These are phyloP conservation scores for Colletotrichum australisinense DNA, from an alignment of 2,329 filamentous ascomycete species.

Conservation along the genomic window DNA sequence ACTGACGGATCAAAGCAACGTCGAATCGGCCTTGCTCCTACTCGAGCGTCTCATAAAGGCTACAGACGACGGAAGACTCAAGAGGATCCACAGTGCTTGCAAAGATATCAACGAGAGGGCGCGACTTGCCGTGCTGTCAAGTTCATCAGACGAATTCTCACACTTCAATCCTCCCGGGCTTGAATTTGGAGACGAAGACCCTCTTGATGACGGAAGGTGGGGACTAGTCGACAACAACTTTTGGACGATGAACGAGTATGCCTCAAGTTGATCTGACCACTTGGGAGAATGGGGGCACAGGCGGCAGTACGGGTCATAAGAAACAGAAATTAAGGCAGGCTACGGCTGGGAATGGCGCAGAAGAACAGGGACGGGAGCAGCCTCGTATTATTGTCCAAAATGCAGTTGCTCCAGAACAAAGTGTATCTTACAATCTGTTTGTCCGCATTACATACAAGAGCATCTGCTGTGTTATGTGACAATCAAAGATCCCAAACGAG, in stretches of 20 bases:
- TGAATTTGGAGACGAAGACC: slow-evolving; percentile 20
- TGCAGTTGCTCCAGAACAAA: not conserved
- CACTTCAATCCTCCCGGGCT: slow-evolving; percentile 8
- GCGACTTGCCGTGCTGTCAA: not conserved
- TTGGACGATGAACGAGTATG: not conserved
- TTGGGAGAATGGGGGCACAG: not conserved
- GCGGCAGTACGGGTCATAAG: not conserved
- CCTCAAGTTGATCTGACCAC: not conserved
- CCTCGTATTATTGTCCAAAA: not conserved
- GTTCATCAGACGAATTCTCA: not conserved
- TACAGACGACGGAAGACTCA: slow-evolving; percentile 11
- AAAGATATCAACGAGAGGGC: slow-evolving; percentile 26
- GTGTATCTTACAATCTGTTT: not conserved
- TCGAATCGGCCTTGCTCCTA: slow-evolving; percentile 17
- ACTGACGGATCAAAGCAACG: slow-evolving; percentile 23
- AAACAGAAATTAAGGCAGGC: not conserved
- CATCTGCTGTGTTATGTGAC: not conserved
- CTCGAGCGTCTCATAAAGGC: slow-evolving; percentile 9
- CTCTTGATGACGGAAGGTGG: slow-evolving; percentile 11
- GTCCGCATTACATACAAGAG: not conserved
- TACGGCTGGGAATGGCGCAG: not conserved
- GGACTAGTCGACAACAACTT: not conserved
- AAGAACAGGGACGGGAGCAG: not conserved
- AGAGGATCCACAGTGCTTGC: slow-evolving; percentile 18
- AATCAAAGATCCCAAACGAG: not conserved